Evolutionary conservation across 257 asterid species (phyloP).

Genomic region (Solanum commersonii): DNA sequence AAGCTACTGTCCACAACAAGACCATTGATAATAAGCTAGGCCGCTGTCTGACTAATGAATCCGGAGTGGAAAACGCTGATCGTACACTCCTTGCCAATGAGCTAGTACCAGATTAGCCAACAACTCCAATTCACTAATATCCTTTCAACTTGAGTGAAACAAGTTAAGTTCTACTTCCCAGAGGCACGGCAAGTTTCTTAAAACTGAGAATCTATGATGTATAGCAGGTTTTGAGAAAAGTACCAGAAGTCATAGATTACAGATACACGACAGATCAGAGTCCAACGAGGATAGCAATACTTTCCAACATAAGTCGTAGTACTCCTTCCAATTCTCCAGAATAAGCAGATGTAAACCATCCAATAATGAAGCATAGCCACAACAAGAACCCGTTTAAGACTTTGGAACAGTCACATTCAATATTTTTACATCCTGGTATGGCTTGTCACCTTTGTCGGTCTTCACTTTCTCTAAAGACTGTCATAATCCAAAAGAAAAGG

Average conservation of each 20-base stretch:
- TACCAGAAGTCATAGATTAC: neutral
- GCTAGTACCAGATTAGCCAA: neutral
- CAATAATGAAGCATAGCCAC: neutral
- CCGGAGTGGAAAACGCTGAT: neutral
- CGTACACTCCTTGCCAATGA: neutral
- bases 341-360: neutral
- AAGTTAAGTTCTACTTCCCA: neutral
- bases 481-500: neutral
- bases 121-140: neutral
- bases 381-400: constrained; percentile 10
- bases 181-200: neutral
- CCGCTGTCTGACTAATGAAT: neutral
- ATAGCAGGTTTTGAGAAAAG: neutral
- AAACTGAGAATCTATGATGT: neutral
- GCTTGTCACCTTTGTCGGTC: constrained; percentile 81
- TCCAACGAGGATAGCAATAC: neutral
- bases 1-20: neutral
- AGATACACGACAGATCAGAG: neutral
- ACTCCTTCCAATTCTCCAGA: neutral
- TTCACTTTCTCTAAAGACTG: constrained; percentile 96
- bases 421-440: constrained; percentile 89
- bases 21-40: neutral
- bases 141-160: neutral
- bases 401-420: constrained; percentile 85
- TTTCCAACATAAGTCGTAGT: neutral